Evolutionary conservation across 1,139 yeast genomes (phyloP), one percentile per base, ranked within the genome.

Genomic region (Zygotorulaspora mrakii): DNA sequence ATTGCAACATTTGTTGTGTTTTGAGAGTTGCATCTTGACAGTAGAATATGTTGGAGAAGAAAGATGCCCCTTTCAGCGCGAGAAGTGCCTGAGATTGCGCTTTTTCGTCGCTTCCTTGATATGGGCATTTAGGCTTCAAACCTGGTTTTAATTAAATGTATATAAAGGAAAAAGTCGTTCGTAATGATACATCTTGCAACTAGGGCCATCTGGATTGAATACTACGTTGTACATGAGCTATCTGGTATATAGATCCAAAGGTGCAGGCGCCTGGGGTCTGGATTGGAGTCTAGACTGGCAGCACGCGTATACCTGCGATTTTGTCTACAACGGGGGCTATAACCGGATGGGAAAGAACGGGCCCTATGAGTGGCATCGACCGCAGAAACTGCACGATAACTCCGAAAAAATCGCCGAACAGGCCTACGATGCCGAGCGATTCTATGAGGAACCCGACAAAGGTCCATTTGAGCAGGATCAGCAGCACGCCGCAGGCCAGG

Each of bases 321-420:
- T 70, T 72, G 53, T 80, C 87, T 29, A 80, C 63, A 21, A 75
- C 76, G 12, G 97, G 97, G 1, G 96, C 96, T 33, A 91, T 65
- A 11, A 68, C 64, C 1, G 97, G 97, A 59, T 82, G 79, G 34
- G 91, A 81, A 48, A 91, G 73, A 5, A 88, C 49, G 30, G 94
- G 94, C 0, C 98, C 98, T 47, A 91, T 79, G 42, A 85, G 62
- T 2, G 98, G 98, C 57, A 91, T 67, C 2, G 94, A 82, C 59
- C 96, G 74, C 55, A 91, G 71, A 57, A 91, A 89, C 53, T 86
- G 85, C n/a, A 91, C 76, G 42, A 91, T 81, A 16, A 95, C 86
- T 10, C 95, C 91, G 57, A 87, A 82, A 61, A 87, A 86, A 63
- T 87, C 95, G 24, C 95, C 97, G 66, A 91, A 91, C 37, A 91